Evolutionary conservation across 2,329 filamentous ascomycete genomes (phyloP).

Genomic region (Cercospora janseana): DNA sequence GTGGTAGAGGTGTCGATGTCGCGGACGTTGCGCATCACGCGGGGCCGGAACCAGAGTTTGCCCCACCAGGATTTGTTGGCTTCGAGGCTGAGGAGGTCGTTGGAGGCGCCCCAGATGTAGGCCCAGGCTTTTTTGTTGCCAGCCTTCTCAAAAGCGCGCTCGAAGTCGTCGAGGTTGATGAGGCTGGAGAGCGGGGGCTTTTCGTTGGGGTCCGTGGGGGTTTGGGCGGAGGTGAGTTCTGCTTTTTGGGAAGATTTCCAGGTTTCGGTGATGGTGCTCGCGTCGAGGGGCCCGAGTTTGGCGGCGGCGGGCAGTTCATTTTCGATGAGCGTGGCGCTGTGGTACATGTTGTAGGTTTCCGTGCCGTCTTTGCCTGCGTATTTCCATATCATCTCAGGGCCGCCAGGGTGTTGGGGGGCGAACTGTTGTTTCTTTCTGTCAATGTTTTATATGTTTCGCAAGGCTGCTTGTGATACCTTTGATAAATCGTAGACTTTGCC

Average conservation of each 20-base stretch:
- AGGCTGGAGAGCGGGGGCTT: slow-evolving; percentile 49
- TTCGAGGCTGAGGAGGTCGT: slow-evolving; percentile 49
- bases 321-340: slow-evolving; percentile 47
- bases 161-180: slow-evolving; percentile 50
- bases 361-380: slow-evolving; percentile 57
- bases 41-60: slow-evolving; percentile 49
- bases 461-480: slow-evolving; percentile 32
- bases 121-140: slow-evolving; percentile 43
- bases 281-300: slow-evolving; percentile 41
- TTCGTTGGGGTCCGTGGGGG: slow-evolving; percentile 33
- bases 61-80: slow-evolving; percentile 46
- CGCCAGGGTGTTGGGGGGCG: slow-evolving; percentile 62
- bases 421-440: slow-evolving; percentile 44
- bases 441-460: neutral
- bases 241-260: slow-evolving; percentile 36
- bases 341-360: slow-evolving; percentile 54
- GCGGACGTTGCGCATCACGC: slow-evolving; percentile 46
- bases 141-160: slow-evolving; percentile 41
- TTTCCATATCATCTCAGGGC: slow-evolving; percentile 53
- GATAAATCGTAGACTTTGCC: slow-evolving; percentile 67
- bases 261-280: slow-evolving; percentile 32
- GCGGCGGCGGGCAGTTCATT: slow-evolving; percentile 45
- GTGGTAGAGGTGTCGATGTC: slow-evolving; percentile 37
- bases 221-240: slow-evolving; percentile 26
- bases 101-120: slow-evolving; percentile 51